Percentiles rank a stretch among this genome's conserved stretches.
phyloP scores from a whole-genome alignment of 2,329 filamentous ascomycete genomes.

The Claviceps fusiformis region DNA sequence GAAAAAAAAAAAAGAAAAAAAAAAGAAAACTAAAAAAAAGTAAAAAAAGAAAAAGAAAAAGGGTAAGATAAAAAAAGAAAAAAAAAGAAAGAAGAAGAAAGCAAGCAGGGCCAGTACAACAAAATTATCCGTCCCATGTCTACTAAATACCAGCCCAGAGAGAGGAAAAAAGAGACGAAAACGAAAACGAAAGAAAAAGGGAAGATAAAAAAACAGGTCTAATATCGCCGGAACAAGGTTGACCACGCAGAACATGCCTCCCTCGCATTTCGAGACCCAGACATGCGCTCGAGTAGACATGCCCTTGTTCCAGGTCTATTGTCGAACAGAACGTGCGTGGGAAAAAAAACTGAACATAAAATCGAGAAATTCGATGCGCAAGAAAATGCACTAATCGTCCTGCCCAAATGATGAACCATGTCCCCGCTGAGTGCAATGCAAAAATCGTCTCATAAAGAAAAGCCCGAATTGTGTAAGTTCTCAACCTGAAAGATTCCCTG shows the following conservation, averaged over 20 bases:
- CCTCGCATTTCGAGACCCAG: background rate
- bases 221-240: conserved; percentile 8
- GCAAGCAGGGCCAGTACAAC: background rate
- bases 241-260: background rate
- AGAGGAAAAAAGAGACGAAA: conserved; percentile 4
- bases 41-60: background rate
- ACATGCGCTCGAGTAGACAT: background rate
- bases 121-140: conserved; percentile 2
- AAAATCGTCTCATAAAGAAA: conserved; percentile 17
- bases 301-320: background rate
- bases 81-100: background rate
- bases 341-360: conserved; percentile 1
- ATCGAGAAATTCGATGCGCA: background rate
- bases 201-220: conserved; percentile 7
- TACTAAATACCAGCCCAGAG: conserved; percentile 8
- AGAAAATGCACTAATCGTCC: conserved; percentile 7
- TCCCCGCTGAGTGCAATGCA: conserved; percentile 26
- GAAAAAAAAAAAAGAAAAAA: no score
- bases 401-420: conserved; percentile 13
- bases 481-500: conserved; percentile 9
- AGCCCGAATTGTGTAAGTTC: background rate
- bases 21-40: background rate
- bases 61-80: background rate
- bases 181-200: no score
- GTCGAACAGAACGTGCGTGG: background rate